These are phyloP conservation scores for Dryadomyces quercivorus DNA, from an alignment of 2,329 filamentous ascomycete species.

Conservation along the genomic window DNA sequence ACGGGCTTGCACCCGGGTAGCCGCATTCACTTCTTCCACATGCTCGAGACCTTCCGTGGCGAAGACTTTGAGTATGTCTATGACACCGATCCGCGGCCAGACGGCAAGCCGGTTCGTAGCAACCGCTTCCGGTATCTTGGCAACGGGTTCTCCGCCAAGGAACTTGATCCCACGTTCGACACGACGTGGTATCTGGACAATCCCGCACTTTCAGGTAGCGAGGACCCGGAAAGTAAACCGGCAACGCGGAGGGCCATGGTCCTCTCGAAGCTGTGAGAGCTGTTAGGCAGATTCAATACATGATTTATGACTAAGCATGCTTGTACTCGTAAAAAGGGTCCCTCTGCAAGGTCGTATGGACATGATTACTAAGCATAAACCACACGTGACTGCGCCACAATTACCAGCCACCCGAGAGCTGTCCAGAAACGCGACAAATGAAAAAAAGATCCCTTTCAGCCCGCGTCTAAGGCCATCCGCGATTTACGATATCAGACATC, in stretches of 20 bases:
- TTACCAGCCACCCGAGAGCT: slow-evolving; percentile 1
- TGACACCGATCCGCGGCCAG: slow-evolving; percentile 14
- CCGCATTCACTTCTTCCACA: slow-evolving; percentile 39
- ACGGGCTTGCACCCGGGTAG: slow-evolving; percentile 38
- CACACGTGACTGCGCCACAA: neutral
- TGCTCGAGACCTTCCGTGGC: slow-evolving; percentile 35
- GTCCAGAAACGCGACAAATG: slow-evolving; percentile 1
- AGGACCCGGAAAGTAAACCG: neutral
- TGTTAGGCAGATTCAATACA: neutral
- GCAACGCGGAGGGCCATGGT: neutral
- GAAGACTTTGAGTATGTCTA: slow-evolving; percentile 43
- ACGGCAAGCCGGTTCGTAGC: slow-evolving; percentile 1
- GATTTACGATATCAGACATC: neutral
- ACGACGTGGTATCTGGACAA: slow-evolving; percentile 30
- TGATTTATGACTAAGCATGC: neutral
- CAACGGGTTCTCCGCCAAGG: slow-evolving; percentile 37
- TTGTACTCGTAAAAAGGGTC: too few species aligned
- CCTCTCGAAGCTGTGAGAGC: neutral
- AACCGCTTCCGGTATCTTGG: slow-evolving; percentile 40
- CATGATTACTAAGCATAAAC: too few species aligned
- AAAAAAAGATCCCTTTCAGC: neutral
- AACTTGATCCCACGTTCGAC: slow-evolving; percentile 25
- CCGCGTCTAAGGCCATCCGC: neutral
- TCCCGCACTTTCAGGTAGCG: neutral
- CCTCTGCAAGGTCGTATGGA: too few species aligned